Evolutionary conservation across 2,329 filamentous ascomycete genomes (phyloP).

Genomic region (Didymella segeticola): DNA sequence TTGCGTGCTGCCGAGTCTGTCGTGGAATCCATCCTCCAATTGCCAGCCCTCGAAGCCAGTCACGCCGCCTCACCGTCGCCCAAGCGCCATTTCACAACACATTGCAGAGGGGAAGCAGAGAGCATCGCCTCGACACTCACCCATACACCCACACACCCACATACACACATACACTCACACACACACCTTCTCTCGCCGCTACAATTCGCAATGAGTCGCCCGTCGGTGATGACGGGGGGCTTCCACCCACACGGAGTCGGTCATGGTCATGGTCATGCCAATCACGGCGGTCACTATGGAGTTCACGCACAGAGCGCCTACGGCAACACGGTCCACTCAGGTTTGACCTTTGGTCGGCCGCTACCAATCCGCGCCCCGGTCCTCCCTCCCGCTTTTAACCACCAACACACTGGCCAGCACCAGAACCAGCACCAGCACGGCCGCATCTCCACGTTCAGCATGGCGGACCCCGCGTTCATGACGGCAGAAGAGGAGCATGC

Average conservation of each 20-base stretch:
- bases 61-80: slow-evolving; percentile 31
- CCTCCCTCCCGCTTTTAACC: slow-evolving; percentile 45
- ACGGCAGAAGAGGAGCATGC: slow-evolving; percentile 63
- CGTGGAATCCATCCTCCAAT: slow-evolving; percentile 43
- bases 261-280: slow-evolving; percentile 14
- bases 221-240: slow-evolving; percentile 36
- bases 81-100: slow-evolving; percentile 19
- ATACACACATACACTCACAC: too few species aligned
- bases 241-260: slow-evolving; percentile 28
- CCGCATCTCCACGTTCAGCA: slow-evolving; percentile 41
- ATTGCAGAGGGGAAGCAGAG: slow-evolving; percentile 15
- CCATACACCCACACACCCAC: too few species aligned
- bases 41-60: slow-evolving; percentile 31
- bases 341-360: slow-evolving; percentile 48
- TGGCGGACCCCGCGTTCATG: slow-evolving; percentile 47
- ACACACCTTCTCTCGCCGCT: slow-evolving; percentile 6
- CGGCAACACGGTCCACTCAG: slow-evolving; percentile 32
- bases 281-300: slow-evolving; percentile 30
- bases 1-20: slow-evolving; percentile 39
- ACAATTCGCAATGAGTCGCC: slow-evolving; percentile 37
- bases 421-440: slow-evolving; percentile 40
- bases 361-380: slow-evolving; percentile 51
- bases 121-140: too few species aligned
- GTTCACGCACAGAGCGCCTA: slow-evolving; percentile 35
- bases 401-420: slow-evolving; percentile 43